Percentiles rank a stretch among this genome's conserved stretches.
Evolutionary conservation across 2,329 filamentous ascomycete species (phyloP).

Genomic region (Alternaria sp.): DNA sequence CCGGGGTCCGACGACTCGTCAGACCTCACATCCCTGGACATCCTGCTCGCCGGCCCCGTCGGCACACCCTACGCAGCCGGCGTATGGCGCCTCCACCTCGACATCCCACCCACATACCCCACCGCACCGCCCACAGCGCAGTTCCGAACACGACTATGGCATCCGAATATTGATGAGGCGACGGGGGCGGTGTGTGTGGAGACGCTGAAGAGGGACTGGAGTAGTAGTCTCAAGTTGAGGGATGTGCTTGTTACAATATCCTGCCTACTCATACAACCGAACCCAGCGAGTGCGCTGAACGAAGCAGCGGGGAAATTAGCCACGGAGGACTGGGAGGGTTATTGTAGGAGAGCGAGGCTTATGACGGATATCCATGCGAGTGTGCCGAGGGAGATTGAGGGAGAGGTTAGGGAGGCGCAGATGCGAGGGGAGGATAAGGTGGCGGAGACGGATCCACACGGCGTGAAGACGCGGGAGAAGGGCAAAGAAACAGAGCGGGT

Average conservation of each 20-base stretch:
- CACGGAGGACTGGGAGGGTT: constrained; percentile 63
- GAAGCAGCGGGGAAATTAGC: constrained; percentile 65
- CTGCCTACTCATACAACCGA: constrained; percentile 68
- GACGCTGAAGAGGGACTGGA: constrained; percentile 69
- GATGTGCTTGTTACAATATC: constrained; percentile 66
- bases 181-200: constrained; percentile 69
- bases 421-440: constrained; percentile 59
- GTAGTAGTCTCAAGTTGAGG: constrained; percentile 61
- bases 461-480: constrained; percentile 21
- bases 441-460: constrained; percentile 11
- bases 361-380: constrained; percentile 66
- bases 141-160: constrained; percentile 68
- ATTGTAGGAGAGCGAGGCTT: constrained; percentile 62
- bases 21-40: constrained; percentile 63
- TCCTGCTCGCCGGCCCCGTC: constrained; percentile 65
- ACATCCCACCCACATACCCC: constrained; percentile 65
- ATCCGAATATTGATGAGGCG: constrained; percentile 69
- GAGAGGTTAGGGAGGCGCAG: constrained; percentile 60
- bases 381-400: constrained; percentile 54
- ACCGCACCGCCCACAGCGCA: constrained; percentile 61
- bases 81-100: constrained; percentile 65
- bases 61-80: constrained; percentile 66
- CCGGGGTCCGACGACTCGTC: constrained; percentile 50
- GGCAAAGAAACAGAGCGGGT: constrained; percentile 33
- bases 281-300: constrained; percentile 69